These are phyloP conservation scores for Eimeria nieschulzi DNA, from an alignment of 169 alveolate species.

Conservation along the genomic window DNA sequence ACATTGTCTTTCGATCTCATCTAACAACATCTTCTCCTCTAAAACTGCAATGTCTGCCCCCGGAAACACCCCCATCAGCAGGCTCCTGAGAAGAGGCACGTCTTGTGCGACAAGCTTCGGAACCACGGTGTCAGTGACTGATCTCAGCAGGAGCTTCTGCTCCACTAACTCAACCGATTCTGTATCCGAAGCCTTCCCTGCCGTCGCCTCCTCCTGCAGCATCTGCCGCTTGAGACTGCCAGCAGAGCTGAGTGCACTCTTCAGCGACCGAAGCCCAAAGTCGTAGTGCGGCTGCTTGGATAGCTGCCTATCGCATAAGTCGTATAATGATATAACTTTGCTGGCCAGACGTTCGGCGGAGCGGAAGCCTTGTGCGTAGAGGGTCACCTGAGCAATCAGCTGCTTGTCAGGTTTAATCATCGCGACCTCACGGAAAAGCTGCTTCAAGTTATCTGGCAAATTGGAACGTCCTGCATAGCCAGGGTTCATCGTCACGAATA, in stretches of 20 bases:
- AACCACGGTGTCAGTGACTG: slow-evolving; percentile 95
- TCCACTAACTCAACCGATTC: slow-evolving; percentile 87
- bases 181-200: slow-evolving; percentile 12
- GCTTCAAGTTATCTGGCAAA: slow-evolving; percentile 95
- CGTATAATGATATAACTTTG: slow-evolving; percentile 95
- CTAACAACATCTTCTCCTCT: slow-evolving; percentile 90
- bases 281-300: slow-evolving; percentile 97
- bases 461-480: slow-evolving; percentile 96
- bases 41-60: slow-evolving; percentile 91
- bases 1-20: slow-evolving; percentile 73
- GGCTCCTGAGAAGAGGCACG: slow-evolving; percentile 90
- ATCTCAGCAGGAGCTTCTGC: slow-evolving; percentile 91
- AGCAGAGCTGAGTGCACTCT: slow-evolving; percentile 94
- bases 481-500: slow-evolving; percentile 96
- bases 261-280: slow-evolving; percentile 98
- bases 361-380: slow-evolving; percentile 54
- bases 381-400: slow-evolving; percentile 88
- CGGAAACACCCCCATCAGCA: slow-evolving; percentile 97
- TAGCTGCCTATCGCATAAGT: slow-evolving; percentile 94
- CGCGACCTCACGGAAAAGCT: slow-evolving; percentile 95
- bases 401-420: slow-evolving; percentile 96
- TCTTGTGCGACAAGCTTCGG: slow-evolving; percentile 97
- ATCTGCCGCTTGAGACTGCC: slow-evolving; percentile 94
- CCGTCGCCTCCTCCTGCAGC: slow-evolving; percentile 65
- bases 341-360: slow-evolving; percentile 95